Percentiles rank a stretch among this genome's conserved stretches.
Evolutionary conservation across 768 basidiomycete species (phyloP).

Genomic region (Calocybe indica): DNA sequence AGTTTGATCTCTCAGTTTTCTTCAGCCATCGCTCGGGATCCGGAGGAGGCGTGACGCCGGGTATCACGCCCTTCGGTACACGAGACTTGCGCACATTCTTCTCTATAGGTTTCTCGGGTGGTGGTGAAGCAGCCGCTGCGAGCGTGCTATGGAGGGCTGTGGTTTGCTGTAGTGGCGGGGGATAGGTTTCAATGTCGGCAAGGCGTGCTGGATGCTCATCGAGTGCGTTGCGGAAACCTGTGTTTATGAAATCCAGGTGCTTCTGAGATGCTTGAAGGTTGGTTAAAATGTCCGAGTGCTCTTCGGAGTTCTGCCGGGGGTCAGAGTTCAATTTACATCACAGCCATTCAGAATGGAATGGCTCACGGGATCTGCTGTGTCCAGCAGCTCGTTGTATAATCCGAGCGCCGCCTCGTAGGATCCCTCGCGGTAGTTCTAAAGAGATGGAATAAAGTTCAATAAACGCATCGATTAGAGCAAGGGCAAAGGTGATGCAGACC

Average conservation of each 20-base stretch:
- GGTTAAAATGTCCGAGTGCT: constrained; percentile 80
- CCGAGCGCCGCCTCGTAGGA: constrained; percentile 68
- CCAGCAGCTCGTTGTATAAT: constrained; percentile 76
- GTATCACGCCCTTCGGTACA: constrained; percentile 69
- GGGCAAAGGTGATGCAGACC: constrained; percentile 37
- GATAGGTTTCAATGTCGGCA: constrained; percentile 52
- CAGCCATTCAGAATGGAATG: neutral
- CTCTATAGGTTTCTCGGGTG: constrained; percentile 19
- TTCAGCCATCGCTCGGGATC: constrained; percentile 88
- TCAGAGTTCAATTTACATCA: neutral
- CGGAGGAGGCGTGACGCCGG: constrained; percentile 75
- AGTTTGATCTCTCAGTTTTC: constrained; percentile 72
- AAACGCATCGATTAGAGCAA: constrained; percentile 1
- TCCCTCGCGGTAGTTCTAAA: constrained; percentile 73
- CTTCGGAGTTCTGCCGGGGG: constrained; percentile 64
- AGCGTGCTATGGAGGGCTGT: constrained; percentile 24
- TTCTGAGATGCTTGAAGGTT: constrained; percentile 79
- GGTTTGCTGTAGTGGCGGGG: constrained; percentile 46
- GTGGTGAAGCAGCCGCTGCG: constrained; percentile 21
- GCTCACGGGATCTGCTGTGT: constrained; percentile 72
- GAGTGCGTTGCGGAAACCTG: constrained; percentile 60
- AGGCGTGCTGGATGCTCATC: constrained; percentile 50
- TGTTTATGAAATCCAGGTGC: constrained; percentile 80
- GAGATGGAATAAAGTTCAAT: constrained; percentile 5
- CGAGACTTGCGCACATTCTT: constrained; percentile 59